Conservation (phyloP, 2,329 filamentous ascomycete genomes). For the Juglanconis juglandina region DNA sequence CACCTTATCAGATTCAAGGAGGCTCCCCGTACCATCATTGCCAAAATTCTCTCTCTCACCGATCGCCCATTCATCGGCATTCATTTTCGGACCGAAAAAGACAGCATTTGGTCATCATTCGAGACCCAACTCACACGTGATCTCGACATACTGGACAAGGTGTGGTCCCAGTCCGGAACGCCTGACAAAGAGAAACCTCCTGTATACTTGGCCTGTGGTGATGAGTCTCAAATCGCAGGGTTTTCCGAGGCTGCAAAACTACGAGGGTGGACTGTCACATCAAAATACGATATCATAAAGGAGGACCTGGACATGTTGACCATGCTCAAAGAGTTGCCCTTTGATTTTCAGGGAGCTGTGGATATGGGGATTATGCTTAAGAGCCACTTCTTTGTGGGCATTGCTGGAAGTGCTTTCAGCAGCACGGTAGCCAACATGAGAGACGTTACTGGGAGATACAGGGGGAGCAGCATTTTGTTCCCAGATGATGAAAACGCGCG, state of each 20-base stretch:
- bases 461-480: constrained; percentile 25
- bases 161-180: constrained; percentile 27
- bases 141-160: constrained; percentile 31
- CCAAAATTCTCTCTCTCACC: constrained; percentile 24
- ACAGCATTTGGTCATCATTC: constrained; percentile 34
- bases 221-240: constrained; percentile 28
- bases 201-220: constrained; percentile 34
- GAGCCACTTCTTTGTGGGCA: constrained; percentile 27
- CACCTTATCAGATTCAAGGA: constrained; percentile 30
- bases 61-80: constrained; percentile 30
- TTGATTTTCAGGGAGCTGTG: constrained; percentile 29
- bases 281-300: constrained; percentile 30
- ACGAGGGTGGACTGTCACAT: constrained; percentile 32
- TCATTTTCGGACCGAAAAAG: constrained; percentile 34
- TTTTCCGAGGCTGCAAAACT: constrained; percentile 27
- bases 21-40: constrained; percentile 24
- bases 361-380: constrained; percentile 29
- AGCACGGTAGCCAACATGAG: constrained; percentile 25
- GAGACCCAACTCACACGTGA: constrained; percentile 32
- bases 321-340: constrained; percentile 24
- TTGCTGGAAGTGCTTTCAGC: constrained; percentile 28
- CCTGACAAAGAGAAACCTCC: constrained; percentile 23
- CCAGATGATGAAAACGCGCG: constrained; percentile 25
- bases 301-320: constrained; percentile 20
- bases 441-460: constrained; percentile 27